Conservation (phyloP, 2,329 filamentous ascomycete species). For the Aureobasidium sp. region DNA sequence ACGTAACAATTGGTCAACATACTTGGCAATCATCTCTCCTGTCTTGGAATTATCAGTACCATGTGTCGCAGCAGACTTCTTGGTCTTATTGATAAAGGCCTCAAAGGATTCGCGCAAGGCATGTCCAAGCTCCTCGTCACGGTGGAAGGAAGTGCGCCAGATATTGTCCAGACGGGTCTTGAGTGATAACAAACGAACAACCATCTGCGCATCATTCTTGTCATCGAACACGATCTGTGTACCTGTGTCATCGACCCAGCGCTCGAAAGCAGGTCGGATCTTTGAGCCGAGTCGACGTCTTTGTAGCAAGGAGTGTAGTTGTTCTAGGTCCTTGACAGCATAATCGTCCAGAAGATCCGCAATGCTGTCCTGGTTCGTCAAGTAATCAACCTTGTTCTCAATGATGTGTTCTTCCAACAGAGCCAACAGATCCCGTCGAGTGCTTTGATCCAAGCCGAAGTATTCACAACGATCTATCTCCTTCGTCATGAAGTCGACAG, state of each 20-base stretch:
- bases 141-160: slow-evolving; percentile 67
- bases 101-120: slow-evolving; percentile 79
- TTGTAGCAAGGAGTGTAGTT: slow-evolving; percentile 70
- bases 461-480: slow-evolving; percentile 72
- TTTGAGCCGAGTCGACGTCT: slow-evolving; percentile 63
- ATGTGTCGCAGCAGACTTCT: slow-evolving; percentile 64
- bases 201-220: slow-evolving; percentile 74
- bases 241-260: slow-evolving; percentile 71
- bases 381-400: slow-evolving; percentile 51
- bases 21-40: slow-evolving; percentile 97
- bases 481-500: slow-evolving; percentile 59
- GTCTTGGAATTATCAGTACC: slow-evolving; percentile 84
- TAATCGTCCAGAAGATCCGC: slow-evolving; percentile 65
- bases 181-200: slow-evolving; percentile 71
- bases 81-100: slow-evolving; percentile 82
- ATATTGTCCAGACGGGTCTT: slow-evolving; percentile 72
- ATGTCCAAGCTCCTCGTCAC: slow-evolving; percentile 69
- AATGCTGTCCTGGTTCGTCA: slow-evolving; percentile 48
- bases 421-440: slow-evolving; percentile 67
- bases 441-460: slow-evolving; percentile 76
- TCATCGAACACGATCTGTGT: slow-evolving; percentile 73
- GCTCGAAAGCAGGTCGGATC: slow-evolving; percentile 65
- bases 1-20: slow-evolving; percentile 81
- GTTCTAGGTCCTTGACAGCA: slow-evolving; percentile 62
- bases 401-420: slow-evolving; percentile 69